Evolutionary conservation across 2,329 filamentous ascomycete genomes (phyloP).

Genomic region (Curvularia sp.): DNA sequence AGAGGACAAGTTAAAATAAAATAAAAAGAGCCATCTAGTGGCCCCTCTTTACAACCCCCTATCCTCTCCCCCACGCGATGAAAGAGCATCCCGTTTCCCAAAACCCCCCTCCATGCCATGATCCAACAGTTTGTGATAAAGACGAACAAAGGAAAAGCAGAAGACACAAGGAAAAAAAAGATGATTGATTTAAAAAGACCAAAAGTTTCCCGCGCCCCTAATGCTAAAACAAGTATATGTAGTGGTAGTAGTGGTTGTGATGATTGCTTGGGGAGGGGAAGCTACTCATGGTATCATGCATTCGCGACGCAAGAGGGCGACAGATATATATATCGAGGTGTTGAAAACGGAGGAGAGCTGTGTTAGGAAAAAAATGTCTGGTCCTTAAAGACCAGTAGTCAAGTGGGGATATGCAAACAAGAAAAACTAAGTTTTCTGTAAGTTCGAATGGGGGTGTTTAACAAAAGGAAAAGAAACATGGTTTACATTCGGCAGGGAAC

Average conservation of each 20-base stretch:
- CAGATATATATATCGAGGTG: not conserved
- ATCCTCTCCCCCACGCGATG: not conserved
- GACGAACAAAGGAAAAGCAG: not conserved
- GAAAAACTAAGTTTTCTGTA: not conserved
- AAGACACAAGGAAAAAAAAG: not conserved
- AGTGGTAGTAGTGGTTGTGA: not conserved
- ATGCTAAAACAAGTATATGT: not conserved
- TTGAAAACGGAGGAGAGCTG: not conserved
- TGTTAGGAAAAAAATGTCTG: not conserved
- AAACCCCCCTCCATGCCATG: not conserved
- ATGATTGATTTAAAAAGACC: not conserved
- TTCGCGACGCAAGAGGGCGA: constrained; percentile 9
- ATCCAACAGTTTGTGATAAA: not conserved
- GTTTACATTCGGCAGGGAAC: not conserved
- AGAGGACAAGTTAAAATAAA: not conserved
- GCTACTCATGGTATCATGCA: constrained; percentile 34
- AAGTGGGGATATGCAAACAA: not conserved
- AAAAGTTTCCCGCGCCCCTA: not conserved
- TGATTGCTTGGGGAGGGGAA: not conserved
- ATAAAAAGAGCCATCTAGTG: too few relatives aligned
- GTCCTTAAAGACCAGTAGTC: not conserved
- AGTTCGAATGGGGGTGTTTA: not conserved
- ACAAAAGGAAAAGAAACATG: not conserved
- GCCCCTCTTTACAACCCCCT: not conserved
- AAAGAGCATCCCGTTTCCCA: not conserved